phyloP scores from a whole-genome alignment of 495 filamentous ascomycete genomes.

The Daldinia vernicosa region DNA sequence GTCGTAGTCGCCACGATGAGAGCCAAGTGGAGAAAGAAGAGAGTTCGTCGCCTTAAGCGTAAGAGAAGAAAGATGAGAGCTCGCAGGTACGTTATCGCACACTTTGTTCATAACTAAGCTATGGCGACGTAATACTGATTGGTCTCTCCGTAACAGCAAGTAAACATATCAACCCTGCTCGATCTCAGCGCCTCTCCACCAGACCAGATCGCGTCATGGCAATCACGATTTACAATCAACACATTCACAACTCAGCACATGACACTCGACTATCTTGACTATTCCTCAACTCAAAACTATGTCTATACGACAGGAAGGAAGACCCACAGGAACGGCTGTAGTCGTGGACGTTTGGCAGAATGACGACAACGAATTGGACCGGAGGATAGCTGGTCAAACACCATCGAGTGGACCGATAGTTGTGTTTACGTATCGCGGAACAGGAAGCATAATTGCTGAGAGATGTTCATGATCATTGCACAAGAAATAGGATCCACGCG shows the following conservation, averaged over 20 bases:
- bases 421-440: slow-evolving; percentile 43
- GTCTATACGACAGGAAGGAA: slow-evolving; percentile 10
- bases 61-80: slow-evolving; percentile 99
- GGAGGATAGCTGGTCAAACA: slow-evolving; percentile 48
- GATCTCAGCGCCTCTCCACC: slow-evolving; percentile 65
- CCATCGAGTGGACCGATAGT: slow-evolving; percentile 42
- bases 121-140: slow-evolving; percentile 9
- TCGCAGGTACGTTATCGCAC: slow-evolving; percentile 68
- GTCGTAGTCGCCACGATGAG: slow-evolving; percentile 77
- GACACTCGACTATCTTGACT: slow-evolving; percentile 11
- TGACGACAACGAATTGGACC: slow-evolving; percentile 40
- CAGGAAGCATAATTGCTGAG: slow-evolving; percentile 10
- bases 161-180: slow-evolving; percentile 68
- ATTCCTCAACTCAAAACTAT: slow-evolving; percentile 17
- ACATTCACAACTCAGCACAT: slow-evolving; percentile 31
- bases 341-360: slow-evolving; percentile 29
- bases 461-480: slow-evolving; percentile 36
- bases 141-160: slow-evolving; percentile 64
- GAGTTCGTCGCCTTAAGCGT: slow-evolving; percentile 94
- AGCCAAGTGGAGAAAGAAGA: slow-evolving; percentile 99
- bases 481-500: slow-evolving; percentile 35
- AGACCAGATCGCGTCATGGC: slow-evolving; percentile 45
- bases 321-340: slow-evolving; percentile 10
- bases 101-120: neutral
- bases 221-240: slow-evolving; percentile 39